Evolutionary conservation across 495 filamentous ascomycete species (phyloP), one percentile per base, ranked within the genome.

Genomic region (Neurospora sp.): DNA sequence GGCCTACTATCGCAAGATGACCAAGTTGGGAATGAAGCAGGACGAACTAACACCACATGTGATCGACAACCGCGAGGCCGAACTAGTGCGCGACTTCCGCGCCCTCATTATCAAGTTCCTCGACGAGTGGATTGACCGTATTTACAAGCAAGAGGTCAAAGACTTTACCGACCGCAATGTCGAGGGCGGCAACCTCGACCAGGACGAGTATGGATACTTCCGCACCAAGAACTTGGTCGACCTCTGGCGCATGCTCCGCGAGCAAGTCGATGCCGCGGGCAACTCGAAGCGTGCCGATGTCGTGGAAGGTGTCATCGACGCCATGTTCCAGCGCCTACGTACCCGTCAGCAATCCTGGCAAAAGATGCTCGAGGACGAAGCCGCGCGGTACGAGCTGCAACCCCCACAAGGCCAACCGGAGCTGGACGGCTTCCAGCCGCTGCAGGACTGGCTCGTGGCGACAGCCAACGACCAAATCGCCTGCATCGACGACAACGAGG

Each of bases 391-490:
- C 78, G 87, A 89, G 74, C 79, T 80, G 8, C 53, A 65, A 37
- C 53, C 53, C 10, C 53, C 22, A 35, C 53, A 65, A 65, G 86
- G 87, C 37, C 85, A 83, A 59, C 81, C 83, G 4, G 90, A 92
- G 70, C 76, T 90, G 31, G 96, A 98, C 73, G 92, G 92, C 6
- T 87, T 96, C 69, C 91, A 93, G 77, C 80, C 89, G 9, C 81
- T 97, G 40, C 93, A 97, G 82, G 94, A 97, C 81, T 98, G 94
- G 92, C 88, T 98, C 59, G 88, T 98, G 31, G 94, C 95, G n/a
- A 92, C 96, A 69, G 96, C 96, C 73, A 99, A 98, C 82, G 96
- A 99, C 81, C 96, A 99, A 79, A 98, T 99, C 76, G 93, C 93
- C 71, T 97, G 93, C 81, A 98, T 98, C 78, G 94, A 97, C 79